Percentiles rank a stretch among this genome's conserved stretches.
These are phyloP conservation scores for Diaporthe aspalathi DNA, from an alignment of 2,329 filamentous ascomycete genomes.

Conservation along the genomic window DNA sequence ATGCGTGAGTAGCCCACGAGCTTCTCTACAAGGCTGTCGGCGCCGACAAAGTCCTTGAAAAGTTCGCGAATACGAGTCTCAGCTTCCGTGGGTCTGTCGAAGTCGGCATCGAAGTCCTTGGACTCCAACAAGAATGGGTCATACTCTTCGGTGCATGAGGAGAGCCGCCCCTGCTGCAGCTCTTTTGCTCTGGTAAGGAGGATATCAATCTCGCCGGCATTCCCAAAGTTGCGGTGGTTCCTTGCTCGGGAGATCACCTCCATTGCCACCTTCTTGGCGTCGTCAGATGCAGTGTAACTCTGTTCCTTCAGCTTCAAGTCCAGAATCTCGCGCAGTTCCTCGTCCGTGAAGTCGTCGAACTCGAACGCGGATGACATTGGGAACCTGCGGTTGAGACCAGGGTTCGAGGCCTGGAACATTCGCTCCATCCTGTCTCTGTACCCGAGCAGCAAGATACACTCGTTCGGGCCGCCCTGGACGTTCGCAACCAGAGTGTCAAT, in stretches of 20 bases:
- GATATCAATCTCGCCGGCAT: constrained; percentile 79
- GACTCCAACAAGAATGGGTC: constrained; percentile 46
- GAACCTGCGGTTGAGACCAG: constrained; percentile 75
- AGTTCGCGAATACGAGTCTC: constrained; percentile 62
- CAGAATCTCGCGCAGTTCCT: constrained; percentile 69
- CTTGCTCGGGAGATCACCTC: constrained; percentile 70
- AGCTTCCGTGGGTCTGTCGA: constrained; percentile 60
- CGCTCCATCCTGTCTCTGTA: constrained; percentile 76
- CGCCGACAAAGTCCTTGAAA: constrained; percentile 70
- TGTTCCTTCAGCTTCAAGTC: constrained; percentile 70
- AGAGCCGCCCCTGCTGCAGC: constrained; percentile 46
- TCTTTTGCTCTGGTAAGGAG: constrained; percentile 68
- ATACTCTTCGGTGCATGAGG: constrained; percentile 41
- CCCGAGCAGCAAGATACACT: constrained; percentile 78
- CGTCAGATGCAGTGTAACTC: constrained; percentile 62
- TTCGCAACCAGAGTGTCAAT: constrained; percentile 80
- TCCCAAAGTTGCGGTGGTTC: constrained; percentile 75
- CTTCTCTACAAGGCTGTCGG: constrained; percentile 63
- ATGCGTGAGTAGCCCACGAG: constrained; percentile 66
- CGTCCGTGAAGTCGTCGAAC: constrained; percentile 76
- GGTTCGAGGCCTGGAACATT: constrained; percentile 81
- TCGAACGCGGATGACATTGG: constrained; percentile 70
- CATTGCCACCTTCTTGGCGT: constrained; percentile 65
- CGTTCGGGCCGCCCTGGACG: constrained; percentile 74
- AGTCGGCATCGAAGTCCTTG: constrained; percentile 69